A percentile compares a stretch with the other conserved stretches of the same genome.
phyloP scores from a whole-genome alignment of 768 basidiomycete genomes.

The Podaxis sp. region DNA sequence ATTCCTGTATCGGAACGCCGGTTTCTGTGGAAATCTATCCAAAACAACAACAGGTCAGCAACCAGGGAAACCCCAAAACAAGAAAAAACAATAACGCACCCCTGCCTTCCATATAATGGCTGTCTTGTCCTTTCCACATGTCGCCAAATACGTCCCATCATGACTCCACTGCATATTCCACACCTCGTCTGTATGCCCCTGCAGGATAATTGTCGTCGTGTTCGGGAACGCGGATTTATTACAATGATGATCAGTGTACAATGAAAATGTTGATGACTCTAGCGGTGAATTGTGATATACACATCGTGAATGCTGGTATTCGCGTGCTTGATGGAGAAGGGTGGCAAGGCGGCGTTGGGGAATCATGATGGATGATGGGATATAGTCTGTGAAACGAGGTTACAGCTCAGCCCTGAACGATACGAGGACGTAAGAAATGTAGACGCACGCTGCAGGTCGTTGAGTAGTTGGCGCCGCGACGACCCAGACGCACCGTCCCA shows the following conservation, averaged over 20 bases:
- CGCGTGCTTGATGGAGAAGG: slow-evolving; percentile 81
- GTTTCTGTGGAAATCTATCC: slow-evolving; percentile 42
- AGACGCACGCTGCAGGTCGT: slow-evolving; percentile 75
- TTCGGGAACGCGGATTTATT: slow-evolving; percentile 80
- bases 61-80: neutral
- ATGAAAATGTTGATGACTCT: slow-evolving; percentile 61
- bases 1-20: slow-evolving; percentile 49
- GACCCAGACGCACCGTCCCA: slow-evolving; percentile 89
- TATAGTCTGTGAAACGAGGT: slow-evolving; percentile 56
- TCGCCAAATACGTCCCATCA: slow-evolving; percentile 80
- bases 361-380: slow-evolving; percentile 91
- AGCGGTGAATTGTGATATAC: slow-evolving; percentile 80
- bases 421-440: neutral
- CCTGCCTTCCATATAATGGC: slow-evolving; percentile 89
- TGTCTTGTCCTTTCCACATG: slow-evolving; percentile 81
- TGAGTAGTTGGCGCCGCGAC: slow-evolving; percentile 76
- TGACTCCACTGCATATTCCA: slow-evolving; percentile 97
- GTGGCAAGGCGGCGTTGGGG: slow-evolving; percentile 85
- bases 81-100: slow-evolving; percentile 44
- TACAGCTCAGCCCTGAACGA: slow-evolving; percentile 1
- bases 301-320: slow-evolving; percentile 78
- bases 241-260: slow-evolving; percentile 87
- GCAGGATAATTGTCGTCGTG: slow-evolving; percentile 79
- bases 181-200: slow-evolving; percentile 89
- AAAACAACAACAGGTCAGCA: slow-evolving; percentile 20